Evolutionary conservation across 2,329 filamentous ascomycete species (phyloP), one percentile per base, ranked within the genome.

Genomic region (Sporothrix brunneoviolacea): DNA sequence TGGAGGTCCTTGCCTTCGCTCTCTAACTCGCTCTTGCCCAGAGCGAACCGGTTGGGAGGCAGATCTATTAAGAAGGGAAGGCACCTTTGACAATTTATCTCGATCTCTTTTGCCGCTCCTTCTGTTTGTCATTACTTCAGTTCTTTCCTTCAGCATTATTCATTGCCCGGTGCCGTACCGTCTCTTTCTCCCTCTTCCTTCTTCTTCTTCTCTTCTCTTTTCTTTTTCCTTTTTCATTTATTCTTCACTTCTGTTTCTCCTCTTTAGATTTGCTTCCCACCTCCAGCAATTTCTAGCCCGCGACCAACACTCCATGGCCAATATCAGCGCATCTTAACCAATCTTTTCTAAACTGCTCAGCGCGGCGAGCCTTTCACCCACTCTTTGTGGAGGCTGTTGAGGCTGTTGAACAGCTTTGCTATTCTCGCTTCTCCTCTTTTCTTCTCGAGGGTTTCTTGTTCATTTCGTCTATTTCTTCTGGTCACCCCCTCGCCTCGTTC

Each of bases 21-120:
- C 35, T 48, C 30, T 16, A n/a, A 24, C 28, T 45, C 27, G 38
- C 44, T 48, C 50, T 33, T 52, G 42, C 50, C 44, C 43, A n/a
- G n/a, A n/a, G 16, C 30, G 21, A 41, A 41, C 36, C 19, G 37
- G 19, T 8, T 9, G 28, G 27, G 16, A 37, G 27, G 13, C 47
- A 38, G 27, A 45, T 46, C 36, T 42, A 47, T 51, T 47, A 48
- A 48, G 47, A 43, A 43, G 39, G 37, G 50, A 48, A 52, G 50
- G 50, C 24, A 24, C 39, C 37, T 12, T 42, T 18, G 43, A 47
- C 49, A 47, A 32, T 42, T 32, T 36, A 32, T 50, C 48, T 50
- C 28, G 40, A 40, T 28, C n/a, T 30, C 32, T 30, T 38, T 19
- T 50, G 47, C 39, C 47, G 39, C 39, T 50, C 32, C 39, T 43